Evolutionary conservation across 352 stramenopile genomes (phyloP), one percentile per base, ranked within the genome.

Genomic region (Pythium plurisporium): DNA sequence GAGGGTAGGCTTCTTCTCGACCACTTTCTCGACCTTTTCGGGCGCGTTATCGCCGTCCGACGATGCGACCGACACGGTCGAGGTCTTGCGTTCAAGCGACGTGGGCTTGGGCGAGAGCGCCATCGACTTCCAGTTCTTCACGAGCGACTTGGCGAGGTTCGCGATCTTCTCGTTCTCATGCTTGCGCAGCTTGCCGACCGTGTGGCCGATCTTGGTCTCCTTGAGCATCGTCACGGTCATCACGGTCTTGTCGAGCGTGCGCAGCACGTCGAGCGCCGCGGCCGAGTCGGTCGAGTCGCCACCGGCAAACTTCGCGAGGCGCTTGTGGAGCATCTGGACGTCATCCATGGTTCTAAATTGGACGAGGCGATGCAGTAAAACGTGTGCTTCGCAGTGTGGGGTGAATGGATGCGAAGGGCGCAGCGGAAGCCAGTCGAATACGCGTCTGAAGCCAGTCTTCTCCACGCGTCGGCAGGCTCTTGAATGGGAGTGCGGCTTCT

Each of bases 111-210:
- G 82, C 38, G 82, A 91, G 52, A 87, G 55, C 46, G 82, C 85
- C 72, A 94, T 81, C 59, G 73, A 78, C 64, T 96, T 96, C 88
- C 88, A 96, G 37, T 69, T 75, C 70, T 94, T 95, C 31, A 96
- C 78, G 26, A 96, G 72, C 27, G 70, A 54, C 30, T 89, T 90
- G 25, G 87, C 86, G 36, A 82, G 55, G 50, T 72, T 79, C 41
- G 84, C 77, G 54, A 96, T 76, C 66, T 86, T 82, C 31, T 87
- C 79, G 67, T 95, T 79, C 38, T 86, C 74, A 67, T 96, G 80
- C 70, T 96, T 96, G 60, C 84, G 83, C 61, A 95, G 72, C 66
- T 96, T 96, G 45, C 84, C 82, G 30, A 96, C 76, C 19, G 83
- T 94, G 59, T 91, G 79, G 41, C 83, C 83, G 26, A 94, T 65